Conservation (phyloP, 495 filamentous ascomycete genomes). For the Hypoxylon fuscum region DNA sequence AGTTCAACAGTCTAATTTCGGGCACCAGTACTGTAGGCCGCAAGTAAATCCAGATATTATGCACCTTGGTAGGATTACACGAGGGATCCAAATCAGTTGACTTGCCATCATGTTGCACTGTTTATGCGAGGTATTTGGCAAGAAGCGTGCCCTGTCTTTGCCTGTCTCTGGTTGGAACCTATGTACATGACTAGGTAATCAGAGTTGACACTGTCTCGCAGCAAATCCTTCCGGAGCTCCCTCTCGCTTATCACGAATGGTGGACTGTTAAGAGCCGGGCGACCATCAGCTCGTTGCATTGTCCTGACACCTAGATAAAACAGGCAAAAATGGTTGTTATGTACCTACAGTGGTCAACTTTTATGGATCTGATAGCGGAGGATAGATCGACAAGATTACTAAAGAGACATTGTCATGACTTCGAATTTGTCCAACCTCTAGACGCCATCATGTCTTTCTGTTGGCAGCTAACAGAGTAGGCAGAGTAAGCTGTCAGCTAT, state of each 20-base stretch:
- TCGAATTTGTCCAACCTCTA: conserved; percentile 10
- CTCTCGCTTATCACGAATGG: conserved; percentile 13
- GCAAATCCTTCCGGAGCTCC: conserved; percentile 13
- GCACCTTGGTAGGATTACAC: conserved; percentile 37
- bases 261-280: conserved; percentile 12
- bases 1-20: conserved; percentile 28
- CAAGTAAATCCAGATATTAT: not conserved
- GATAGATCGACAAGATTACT: conserved; percentile 39
- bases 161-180: not conserved
- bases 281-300: conserved; percentile 18
- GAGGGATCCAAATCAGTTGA: not conserved
- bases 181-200: too few relatives aligned
- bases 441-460: conserved; percentile 14
- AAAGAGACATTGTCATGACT: conserved; percentile 31
- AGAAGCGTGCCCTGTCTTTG: not conserved
- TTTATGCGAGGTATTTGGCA: conserved; percentile 2
- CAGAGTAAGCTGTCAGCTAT: conserved; percentile 37
- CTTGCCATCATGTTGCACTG: not conserved
- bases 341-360: conserved; percentile 1
- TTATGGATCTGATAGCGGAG: conserved; percentile 16
- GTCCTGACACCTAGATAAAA: conserved; percentile 12
- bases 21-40: conserved; percentile 28
- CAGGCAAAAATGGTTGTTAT: conserved; percentile 23
- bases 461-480: conserved; percentile 20
- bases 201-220: conserved; percentile 10